Evolutionary conservation across 2,329 filamentous ascomycete genomes (phyloP).

Genomic region (Pezicula rhizophila): DNA sequence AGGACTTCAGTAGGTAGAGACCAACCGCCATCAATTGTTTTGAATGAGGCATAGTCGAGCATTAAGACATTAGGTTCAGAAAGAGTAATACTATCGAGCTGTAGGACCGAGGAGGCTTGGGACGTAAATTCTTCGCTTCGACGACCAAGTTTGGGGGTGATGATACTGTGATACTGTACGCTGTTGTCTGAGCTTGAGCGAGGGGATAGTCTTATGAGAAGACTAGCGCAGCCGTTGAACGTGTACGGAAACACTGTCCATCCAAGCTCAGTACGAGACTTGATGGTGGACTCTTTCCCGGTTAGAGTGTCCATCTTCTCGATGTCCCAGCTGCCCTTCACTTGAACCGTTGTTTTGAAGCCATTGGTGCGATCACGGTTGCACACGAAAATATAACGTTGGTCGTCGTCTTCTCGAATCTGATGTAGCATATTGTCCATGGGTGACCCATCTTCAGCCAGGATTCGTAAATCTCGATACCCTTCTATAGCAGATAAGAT

Average conservation of each 20-base stretch:
- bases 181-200: too few relatives aligned
- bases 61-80: conserved; percentile 27
- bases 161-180: too few relatives aligned
- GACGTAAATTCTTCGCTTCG: not conserved
- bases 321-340: conserved; percentile 25
- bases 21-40: conserved; percentile 18
- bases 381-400: conserved; percentile 27
- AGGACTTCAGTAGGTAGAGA: conserved; percentile 20
- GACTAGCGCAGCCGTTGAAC: conserved; percentile 26
- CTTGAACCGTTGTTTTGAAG: conserved; percentile 13
- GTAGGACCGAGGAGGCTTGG: not conserved
- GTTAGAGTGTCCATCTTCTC: conserved; percentile 23
- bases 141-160: not conserved
- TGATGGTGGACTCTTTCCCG: conserved; percentile 9
- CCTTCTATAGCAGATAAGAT: conserved; percentile 17
- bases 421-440: conserved; percentile 23
- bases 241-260: conserved; percentile 22
- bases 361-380: conserved; percentile 23
- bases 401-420: conserved; percentile 24
- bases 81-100: conserved; percentile 13
- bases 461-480: conserved; percentile 20
- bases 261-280: conserved; percentile 4
- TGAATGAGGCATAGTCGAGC: conserved; percentile 25
- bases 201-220: conserved; percentile 21
- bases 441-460: conserved; percentile 3